Base-by-base conservation (phyloP, 352 stramenopile genomes). In the Hyaloperonospora brassicae region DNA sequence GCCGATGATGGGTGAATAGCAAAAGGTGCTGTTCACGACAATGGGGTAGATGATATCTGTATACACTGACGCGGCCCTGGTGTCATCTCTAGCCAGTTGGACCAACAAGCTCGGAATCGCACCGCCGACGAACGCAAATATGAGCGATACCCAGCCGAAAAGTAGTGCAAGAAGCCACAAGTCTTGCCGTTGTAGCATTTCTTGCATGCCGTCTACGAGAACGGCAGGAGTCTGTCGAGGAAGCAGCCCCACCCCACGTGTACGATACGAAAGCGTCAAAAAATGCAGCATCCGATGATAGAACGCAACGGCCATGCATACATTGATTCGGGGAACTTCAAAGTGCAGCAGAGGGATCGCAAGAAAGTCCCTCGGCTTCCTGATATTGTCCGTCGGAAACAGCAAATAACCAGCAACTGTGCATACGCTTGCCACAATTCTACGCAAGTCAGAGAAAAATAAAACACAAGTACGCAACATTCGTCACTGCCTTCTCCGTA, bases 81-180 rank as follows among this genome's bases (percentile, higher is more conserved):
- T 40, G 46, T 87, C 47, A 7, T 63, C 41, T 1, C 64, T 58
- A 23, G 73, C 66, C 25, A 84, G 54, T 6, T 62, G 64, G 12
- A 66, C 47, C 13, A 92, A 52, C 44, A 92, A 76, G 46, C 77
- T 86, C 2, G 81, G 79, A 27, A 92, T 84, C 14, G 81, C 79
- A 24, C 81, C 79, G 17, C 79, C 81, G 1, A 75, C 76, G 54
- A 92, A 92, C 3, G 73, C 80, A 41, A 92, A 89, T 5, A 92
- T 73, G 21, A 89, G 72, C 39, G 81, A 92, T 40, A 89, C 70
- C 81, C 81, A 92, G 5, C 81, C 81, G 52, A 92, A 92, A 50
- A 81, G 79, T 2, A 88, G 56, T 0, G 76, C 79, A 52, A 92
- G 89, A 47, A 76, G 87, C 79, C 79, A 89, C 59, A 92, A 61